These are phyloP conservation scores for Pichia heedii DNA, from an alignment of 805 yeast genomes.

Conservation along the genomic window DNA sequence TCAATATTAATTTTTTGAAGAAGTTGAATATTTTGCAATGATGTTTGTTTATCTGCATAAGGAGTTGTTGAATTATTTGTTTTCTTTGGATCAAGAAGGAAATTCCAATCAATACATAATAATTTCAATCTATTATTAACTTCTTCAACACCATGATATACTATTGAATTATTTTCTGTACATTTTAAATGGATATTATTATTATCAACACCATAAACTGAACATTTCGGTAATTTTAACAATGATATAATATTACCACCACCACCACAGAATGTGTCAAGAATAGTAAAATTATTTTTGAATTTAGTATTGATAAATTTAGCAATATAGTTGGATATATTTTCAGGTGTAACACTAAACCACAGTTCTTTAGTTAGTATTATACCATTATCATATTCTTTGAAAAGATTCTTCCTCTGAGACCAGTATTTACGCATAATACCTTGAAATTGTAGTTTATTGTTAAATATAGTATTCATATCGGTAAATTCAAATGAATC, in stretches of 20 bases:
- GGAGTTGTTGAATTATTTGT: background rate
- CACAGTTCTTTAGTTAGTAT: conserved; percentile 65
- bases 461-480: conserved; percentile 8
- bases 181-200: conserved; percentile 11
- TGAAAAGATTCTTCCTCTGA: conserved; percentile 51
- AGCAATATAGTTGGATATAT: conserved; percentile 53
- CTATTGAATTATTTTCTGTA: conserved; percentile 3
- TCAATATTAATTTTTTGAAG: conserved; percentile 29
- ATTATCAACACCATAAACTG: conserved; percentile 9
- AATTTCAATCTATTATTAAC: conserved; percentile 1
- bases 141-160: conserved; percentile 4
- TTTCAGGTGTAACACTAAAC: conserved; percentile 86
- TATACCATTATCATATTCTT: conserved; percentile 58
- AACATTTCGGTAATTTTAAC: conserved; percentile 6
- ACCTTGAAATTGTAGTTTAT: conserved; percentile 9
- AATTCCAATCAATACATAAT: conserved; percentile 9
- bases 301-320: conserved; percentile 42
- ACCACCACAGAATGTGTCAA: conserved; percentile 84
- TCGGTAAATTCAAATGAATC: conserved; percentile 4
- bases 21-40: background rate
- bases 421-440: conserved; percentile 48
- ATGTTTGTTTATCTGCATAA: conserved; percentile 4
- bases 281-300: conserved; percentile 5
- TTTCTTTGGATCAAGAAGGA: background rate
- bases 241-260: conserved; percentile 82